A percentile compares a stretch with the other conserved stretches of the same genome.
phyloP scores from a whole-genome alignment of 1,139 yeast genomes.

The Lodderomyces jiufengensis region DNA sequence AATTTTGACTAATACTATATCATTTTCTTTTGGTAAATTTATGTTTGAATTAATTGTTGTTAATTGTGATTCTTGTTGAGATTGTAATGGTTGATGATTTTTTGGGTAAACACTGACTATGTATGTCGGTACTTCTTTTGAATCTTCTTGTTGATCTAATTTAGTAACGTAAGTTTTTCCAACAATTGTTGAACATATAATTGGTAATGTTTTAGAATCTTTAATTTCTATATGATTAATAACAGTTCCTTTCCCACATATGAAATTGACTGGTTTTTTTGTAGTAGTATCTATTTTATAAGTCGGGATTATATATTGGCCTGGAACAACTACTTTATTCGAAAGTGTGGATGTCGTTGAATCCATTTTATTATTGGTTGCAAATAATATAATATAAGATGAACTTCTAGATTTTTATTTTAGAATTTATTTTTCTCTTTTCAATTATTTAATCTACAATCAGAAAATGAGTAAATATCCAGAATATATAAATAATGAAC shows the following conservation, averaged over 20 bases:
- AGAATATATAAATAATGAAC: conserved; percentile 40
- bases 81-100: neutral
- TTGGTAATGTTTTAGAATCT: conserved; percentile 31
- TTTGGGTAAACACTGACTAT: conserved; percentile 31
- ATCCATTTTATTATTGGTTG: neutral
- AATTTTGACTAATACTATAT: conserved; percentile 74
- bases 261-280: conserved; percentile 20
- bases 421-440: conserved; percentile 3
- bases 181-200: conserved; percentile 63
- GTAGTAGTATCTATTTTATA: conserved; percentile 22
- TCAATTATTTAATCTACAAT: neutral
- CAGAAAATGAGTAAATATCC: conserved; percentile 27
- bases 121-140: conserved; percentile 16
- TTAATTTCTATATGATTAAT: conserved; percentile 28
- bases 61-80: neutral
- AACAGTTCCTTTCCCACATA: conserved; percentile 40
- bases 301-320: conserved; percentile 54
- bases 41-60: conserved; percentile 29
- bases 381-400: neutral
- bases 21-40: conserved; percentile 79
- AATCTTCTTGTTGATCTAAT: conserved; percentile 12
- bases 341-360: neutral
- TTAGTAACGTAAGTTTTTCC: conserved; percentile 32
- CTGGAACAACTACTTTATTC: conserved; percentile 58
- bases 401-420: conserved; percentile 3